phyloP scores from a whole-genome alignment of 2,329 filamentous ascomycete species.

The Tricladium varicosporioides region DNA sequence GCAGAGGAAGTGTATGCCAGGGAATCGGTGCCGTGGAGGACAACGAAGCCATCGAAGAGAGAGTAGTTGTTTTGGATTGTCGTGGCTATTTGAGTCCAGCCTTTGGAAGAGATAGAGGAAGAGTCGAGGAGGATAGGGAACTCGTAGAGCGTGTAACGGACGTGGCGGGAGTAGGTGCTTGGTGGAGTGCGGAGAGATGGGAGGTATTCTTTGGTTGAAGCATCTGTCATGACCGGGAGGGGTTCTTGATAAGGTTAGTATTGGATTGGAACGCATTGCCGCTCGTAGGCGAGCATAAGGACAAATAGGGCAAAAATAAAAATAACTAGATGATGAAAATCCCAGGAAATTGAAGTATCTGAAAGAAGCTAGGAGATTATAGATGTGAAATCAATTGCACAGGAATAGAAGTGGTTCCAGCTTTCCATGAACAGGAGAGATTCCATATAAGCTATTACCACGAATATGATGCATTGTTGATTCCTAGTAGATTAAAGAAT shows the following conservation, averaged over 20 bases:
- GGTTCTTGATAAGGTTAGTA: constrained; percentile 24
- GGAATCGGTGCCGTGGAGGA: constrained; percentile 71
- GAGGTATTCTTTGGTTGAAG: constrained; percentile 26
- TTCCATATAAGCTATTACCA: too few relatives aligned
- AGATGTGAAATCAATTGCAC: too few relatives aligned
- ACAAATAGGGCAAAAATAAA: too few relatives aligned
- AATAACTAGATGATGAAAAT: too few relatives aligned
- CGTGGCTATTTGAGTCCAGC: constrained; percentile 66
- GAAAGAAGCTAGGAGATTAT: too few relatives aligned
- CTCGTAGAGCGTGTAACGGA: constrained; percentile 67
- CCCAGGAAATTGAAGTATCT: too few relatives aligned
- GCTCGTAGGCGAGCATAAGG: too few relatives aligned
- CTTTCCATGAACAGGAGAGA: too few relatives aligned
- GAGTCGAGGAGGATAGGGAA: constrained; percentile 68
- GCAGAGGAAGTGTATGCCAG: constrained; percentile 69
- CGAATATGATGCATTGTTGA: too few relatives aligned
- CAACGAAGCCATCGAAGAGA: constrained; percentile 68
- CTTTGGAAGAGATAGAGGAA: constrained; percentile 67
- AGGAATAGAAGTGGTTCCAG: too few relatives aligned
- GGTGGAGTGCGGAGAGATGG: constrained; percentile 53
- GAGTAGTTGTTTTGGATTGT: constrained; percentile 62
- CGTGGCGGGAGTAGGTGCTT: constrained; percentile 61
- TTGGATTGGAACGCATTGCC: neutral
- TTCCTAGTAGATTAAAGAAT: too few relatives aligned
- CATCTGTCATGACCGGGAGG: constrained; percentile 31